Evolutionary conservation across 345 rosid genomes (phyloP).

Genomic region (Populus tremula): DNA sequence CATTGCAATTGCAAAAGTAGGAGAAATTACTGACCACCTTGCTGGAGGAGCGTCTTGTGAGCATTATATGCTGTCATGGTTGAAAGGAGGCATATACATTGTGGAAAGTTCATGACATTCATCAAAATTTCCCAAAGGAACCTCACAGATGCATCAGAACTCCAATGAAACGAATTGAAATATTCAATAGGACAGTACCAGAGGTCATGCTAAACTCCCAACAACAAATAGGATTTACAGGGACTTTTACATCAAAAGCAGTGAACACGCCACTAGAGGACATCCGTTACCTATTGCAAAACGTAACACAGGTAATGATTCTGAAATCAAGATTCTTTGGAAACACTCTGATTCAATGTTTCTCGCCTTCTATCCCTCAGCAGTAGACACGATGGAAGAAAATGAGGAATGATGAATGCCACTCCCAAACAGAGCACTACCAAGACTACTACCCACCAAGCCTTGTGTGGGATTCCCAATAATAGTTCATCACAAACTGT

Average conservation of each 20-base stretch:
- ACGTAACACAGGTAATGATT: neutral
- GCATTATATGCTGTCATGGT: neutral
- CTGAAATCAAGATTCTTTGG: conserved; percentile 41
- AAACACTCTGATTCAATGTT: conserved; percentile 7
- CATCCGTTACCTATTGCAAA: neutral
- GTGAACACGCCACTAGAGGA: too few species aligned
- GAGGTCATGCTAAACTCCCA: neutral
- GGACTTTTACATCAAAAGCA: neutral
- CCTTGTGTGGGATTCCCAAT: conserved; percentile 64
- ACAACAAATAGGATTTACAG: neutral
- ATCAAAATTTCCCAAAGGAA: too few species aligned
- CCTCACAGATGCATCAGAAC: neutral
- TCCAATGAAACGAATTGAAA: neutral
- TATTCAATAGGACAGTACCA: neutral
- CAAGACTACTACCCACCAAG: conserved; percentile 62
- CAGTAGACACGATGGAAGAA: conserved; percentile 51
- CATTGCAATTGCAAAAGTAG: too few species aligned
- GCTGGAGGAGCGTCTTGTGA: too few species aligned
- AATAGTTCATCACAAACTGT: conserved; percentile 80
- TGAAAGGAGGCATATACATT: neutral
- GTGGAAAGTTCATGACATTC: neutral
- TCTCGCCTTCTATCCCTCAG: conserved; percentile 22
- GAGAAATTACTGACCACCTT: too few species aligned
- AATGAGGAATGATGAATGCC: conserved; percentile 51
- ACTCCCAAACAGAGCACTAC: conserved; percentile 55